Conservation (phyloP, 495 filamentous ascomycete genomes). For the Mytilinidion resinicola region DNA sequence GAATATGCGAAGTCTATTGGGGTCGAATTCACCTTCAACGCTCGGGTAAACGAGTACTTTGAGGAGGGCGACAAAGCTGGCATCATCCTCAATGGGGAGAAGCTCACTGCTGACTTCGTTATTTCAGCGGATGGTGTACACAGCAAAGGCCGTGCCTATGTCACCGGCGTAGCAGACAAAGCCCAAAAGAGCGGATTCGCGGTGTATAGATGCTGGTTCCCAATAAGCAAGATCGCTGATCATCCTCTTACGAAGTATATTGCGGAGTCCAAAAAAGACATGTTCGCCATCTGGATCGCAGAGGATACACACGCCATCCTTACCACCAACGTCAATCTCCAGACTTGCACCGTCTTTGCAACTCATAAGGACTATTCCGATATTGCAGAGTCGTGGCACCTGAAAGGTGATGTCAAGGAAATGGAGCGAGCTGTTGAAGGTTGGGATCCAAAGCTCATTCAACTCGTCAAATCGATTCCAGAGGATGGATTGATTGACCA, state of each 20-base stretch:
- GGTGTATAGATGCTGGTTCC: conserved; percentile 55
- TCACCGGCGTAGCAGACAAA: conserved; percentile 54
- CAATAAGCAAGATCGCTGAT: not conserved
- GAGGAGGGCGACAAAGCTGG: conserved; percentile 49
- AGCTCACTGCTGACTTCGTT: conserved; percentile 47
- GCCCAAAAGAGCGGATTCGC: conserved; percentile 55
- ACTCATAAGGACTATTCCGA: conserved; percentile 58
- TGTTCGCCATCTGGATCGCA: conserved; percentile 51
- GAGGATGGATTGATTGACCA: conserved; percentile 56
- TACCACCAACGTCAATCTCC: conserved; percentile 44
- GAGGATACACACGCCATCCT: conserved; percentile 45
- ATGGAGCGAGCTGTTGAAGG: conserved; percentile 56
- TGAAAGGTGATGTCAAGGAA: conserved; percentile 53
- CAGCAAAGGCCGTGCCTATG: conserved; percentile 51
- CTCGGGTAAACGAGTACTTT: conserved; percentile 49
- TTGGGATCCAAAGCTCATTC: conserved; percentile 58
- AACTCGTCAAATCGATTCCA: conserved; percentile 55
- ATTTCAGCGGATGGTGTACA: conserved; percentile 56
- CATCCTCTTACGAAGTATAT: not conserved
- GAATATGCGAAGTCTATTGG: conserved; percentile 49
- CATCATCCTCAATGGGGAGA: conserved; percentile 50
- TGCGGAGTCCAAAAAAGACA: conserved; percentile 44
- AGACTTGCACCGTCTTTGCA: conserved; percentile 58
- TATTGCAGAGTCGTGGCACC: conserved; percentile 60
- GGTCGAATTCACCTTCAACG: conserved; percentile 51